Evolutionary conservation across 805 yeast species (phyloP).

Genomic region (Metschnikowia picachoensis): DNA sequence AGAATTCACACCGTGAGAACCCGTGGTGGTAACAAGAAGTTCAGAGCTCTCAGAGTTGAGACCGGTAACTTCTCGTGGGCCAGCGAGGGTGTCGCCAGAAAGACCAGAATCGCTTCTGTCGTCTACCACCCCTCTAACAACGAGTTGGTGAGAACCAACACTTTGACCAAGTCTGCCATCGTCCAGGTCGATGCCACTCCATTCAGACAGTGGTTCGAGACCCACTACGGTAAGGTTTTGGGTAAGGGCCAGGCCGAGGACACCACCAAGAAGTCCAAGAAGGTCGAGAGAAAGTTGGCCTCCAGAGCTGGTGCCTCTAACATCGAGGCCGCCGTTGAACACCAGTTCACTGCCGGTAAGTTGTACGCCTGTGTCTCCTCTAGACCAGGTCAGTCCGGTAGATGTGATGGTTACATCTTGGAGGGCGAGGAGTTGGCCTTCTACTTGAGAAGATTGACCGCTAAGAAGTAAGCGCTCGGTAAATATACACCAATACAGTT

Average conservation of each 20-base stretch:
- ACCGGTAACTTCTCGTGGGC: slow-evolving; percentile 99
- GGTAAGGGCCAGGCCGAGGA: slow-evolving; percentile 68
- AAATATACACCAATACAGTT: slow-evolving; percentile 14
- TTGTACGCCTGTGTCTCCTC: slow-evolving; percentile 98
- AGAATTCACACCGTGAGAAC: slow-evolving; percentile 99
- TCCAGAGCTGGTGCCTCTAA: slow-evolving; percentile 81
- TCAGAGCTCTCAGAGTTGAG: slow-evolving; percentile 99
- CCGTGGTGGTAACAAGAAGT: slow-evolving; percentile 99
- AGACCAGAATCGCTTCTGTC: slow-evolving; percentile 98
- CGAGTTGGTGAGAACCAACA: slow-evolving; percentile 99
- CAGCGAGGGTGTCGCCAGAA: slow-evolving; percentile 96
- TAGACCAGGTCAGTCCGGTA: slow-evolving; percentile 99
- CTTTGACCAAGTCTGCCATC: slow-evolving; percentile 97
- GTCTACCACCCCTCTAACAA: slow-evolving; percentile 99
- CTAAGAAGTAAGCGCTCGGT: slow-evolving; percentile 78
- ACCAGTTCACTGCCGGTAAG: slow-evolving; percentile 99
- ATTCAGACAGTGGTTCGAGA: slow-evolving; percentile 98
- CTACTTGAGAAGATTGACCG: slow-evolving; percentile 99
- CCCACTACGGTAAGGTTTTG: slow-evolving; percentile 91
- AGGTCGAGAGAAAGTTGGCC: slow-evolving; percentile 89
- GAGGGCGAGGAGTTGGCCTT: slow-evolving; percentile 99
- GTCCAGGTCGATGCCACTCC: slow-evolving; percentile 99
- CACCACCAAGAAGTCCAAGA: slow-evolving; percentile 63
- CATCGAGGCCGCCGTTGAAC: slow-evolving; percentile 85
- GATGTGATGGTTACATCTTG: slow-evolving; percentile 99